Base-by-base conservation (phyloP, 148 eudicot genomes). In the Heliamphora exappendiculata region DNA sequence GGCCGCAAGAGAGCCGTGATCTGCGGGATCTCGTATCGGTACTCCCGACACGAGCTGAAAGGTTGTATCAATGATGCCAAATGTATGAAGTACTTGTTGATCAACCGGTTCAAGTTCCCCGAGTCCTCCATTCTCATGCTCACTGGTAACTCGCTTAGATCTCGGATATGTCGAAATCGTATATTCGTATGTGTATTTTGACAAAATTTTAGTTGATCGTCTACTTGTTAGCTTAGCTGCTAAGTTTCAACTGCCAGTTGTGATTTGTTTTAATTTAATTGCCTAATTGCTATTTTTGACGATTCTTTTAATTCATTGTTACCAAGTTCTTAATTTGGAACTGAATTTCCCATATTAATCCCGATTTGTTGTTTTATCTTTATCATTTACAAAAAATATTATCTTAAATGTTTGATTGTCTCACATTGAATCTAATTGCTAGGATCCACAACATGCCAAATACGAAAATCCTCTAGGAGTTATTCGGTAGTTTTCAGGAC, bases 91-190 rank as follows among this genome's bases (percentile, higher is more conserved):
- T 67, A 39, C 55, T 31, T 82, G 81, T 59, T 82, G 64, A 17
- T 69, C 44, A 74, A 83, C 59, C 62, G 50, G 31, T 88, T 86
- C 70, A 78, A 82, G 64, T 88, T 90, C 31, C 85, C 90, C 0
- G 87, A 79, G 28, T 70, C 85, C 3, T 83, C 86, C 29, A 82
- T 83, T 72, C 65, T 82, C 76, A 83, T 83, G 88, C 82, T 85
- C 22, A 85, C 88, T 39, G 88, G 88, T 85, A 81, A 65, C 7
- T 70, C 3, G 3, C 22, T 49, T 41, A 19, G 0, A 13, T 47
- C 16, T 65, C 4, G 4, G 0, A 55, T 55, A 7, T 55, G 60
- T n/a, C 4, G 54, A 50, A 50, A 50, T 3, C 54, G 19, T n/a
- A 50, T 50, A n/a, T 2, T 10, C 10, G 7, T 22, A 28, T 0